Percentiles rank a stretch among this genome's conserved stretches.
phyloP scores from a whole-genome alignment of 345 rosid species.

The Brassica rapa region DNA sequence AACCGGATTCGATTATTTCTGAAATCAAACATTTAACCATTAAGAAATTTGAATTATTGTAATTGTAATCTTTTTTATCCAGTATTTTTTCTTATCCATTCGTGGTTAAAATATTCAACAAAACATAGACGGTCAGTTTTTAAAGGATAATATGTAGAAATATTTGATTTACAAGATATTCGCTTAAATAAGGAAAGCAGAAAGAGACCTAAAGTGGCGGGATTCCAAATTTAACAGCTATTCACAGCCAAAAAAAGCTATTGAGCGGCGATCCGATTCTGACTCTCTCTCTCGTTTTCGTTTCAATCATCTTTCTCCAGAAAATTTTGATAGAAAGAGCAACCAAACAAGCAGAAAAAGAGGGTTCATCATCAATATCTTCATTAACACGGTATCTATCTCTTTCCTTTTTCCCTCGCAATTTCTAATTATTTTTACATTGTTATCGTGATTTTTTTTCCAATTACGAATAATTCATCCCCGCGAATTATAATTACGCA shows the following conservation, averaged over 20 bases:
- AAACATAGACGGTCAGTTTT: conserved; percentile 5
- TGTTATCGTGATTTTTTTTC: conserved; percentile 24
- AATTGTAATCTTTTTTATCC: not conserved
- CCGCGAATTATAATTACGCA: conserved; percentile 5
- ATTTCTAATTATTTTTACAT: conserved; percentile 24
- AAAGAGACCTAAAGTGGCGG: conserved; percentile 53
- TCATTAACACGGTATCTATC: conserved; percentile 41
- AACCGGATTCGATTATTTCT: not conserved
- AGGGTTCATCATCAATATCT: conserved; percentile 31
- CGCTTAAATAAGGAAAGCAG: conserved; percentile 11
- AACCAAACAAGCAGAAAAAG: not conserved
- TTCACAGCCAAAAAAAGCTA: conserved; percentile 32
- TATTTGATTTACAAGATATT: not conserved
- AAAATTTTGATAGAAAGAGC: conserved; percentile 32
- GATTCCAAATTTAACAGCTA: conserved; percentile 53
- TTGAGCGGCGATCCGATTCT: conserved; percentile 72
- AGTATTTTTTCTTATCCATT: not conserved
- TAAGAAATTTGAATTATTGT: not conserved
- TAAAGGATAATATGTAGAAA: not conserved
- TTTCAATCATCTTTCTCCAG: conserved; percentile 43
- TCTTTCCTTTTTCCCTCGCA: conserved; percentile 31
- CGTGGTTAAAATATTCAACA: conserved; percentile 2
- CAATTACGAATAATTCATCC: not conserved
- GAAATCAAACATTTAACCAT: not conserved
- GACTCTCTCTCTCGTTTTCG: conserved; percentile 44